Evolutionary conservation across 176 grass and related monocot species (phyloP).

Genomic region (Saccharum officinarum): DNA sequence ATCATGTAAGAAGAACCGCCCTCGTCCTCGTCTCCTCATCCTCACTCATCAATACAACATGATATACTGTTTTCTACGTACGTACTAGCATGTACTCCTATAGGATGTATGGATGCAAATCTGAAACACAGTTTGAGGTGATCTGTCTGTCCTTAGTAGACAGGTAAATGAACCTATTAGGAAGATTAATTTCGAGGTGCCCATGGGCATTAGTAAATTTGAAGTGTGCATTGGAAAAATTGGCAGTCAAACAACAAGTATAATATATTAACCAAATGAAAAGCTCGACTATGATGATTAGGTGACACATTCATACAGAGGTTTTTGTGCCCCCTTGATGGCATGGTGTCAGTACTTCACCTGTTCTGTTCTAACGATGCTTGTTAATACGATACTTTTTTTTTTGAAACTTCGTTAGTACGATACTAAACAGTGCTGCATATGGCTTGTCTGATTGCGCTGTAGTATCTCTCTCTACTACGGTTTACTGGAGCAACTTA

Average conservation of each 20-base stretch:
- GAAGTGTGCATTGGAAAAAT: not conserved
- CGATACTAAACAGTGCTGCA: not conserved
- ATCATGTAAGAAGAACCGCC: conserved; percentile 51
- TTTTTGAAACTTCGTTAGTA: not conserved
- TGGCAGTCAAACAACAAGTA: not conserved
- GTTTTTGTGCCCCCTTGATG: not conserved
- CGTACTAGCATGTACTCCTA: not conserved
- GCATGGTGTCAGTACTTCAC: not conserved
- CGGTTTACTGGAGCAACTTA: conserved; percentile 12
- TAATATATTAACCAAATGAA: not conserved
- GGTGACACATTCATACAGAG: not conserved
- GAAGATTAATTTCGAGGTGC: not conserved
- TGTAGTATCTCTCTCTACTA: not conserved
- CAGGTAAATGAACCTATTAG: not conserved
- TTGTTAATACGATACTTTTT: not conserved
- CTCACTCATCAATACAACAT: not conserved
- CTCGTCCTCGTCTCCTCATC: not conserved
- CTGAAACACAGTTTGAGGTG: not conserved
- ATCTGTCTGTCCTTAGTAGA: not conserved
- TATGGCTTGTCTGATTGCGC: not conserved
- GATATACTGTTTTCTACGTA: not conserved
- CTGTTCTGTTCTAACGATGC: not conserved
- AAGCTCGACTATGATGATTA: not conserved
- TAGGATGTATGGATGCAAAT: not conserved
- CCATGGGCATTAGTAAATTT: not conserved